A percentile compares a stretch with the other conserved stretches of the same genome.
These are phyloP conservation scores for Tulasnella sp. DNA, from an alignment of 768 basidiomycete genomes.

Conservation along the genomic window DNA sequence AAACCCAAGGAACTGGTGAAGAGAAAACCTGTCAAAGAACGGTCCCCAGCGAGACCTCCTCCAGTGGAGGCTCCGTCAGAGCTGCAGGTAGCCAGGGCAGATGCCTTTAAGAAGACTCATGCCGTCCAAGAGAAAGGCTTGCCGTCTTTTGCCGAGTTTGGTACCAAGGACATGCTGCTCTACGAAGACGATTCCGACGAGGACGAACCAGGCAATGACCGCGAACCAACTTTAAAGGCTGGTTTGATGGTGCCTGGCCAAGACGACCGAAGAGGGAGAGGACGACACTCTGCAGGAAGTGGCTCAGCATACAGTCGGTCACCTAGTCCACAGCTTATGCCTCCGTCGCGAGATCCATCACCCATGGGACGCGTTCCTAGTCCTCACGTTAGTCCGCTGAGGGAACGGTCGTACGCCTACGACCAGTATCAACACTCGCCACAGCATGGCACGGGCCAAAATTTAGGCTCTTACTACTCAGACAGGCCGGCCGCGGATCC, in stretches of 20 bases:
- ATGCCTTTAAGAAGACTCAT: constrained; percentile 2
- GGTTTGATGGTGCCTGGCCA: constrained; percentile 5
- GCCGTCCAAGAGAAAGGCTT: constrained; percentile 7
- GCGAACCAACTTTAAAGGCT: not conserved
- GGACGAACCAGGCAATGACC: not conserved
- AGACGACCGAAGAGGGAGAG: not conserved
- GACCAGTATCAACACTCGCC: not conserved
- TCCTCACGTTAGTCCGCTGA: not conserved
- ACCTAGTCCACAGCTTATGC: not conserved
- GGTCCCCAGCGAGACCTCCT: not conserved
- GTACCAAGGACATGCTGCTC: not conserved
- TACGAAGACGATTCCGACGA: not conserved
- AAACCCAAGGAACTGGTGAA: not conserved
- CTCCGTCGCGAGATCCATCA: not conserved
- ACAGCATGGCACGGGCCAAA: not conserved
- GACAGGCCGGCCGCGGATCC: not conserved
- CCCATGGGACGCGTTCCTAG: not conserved
- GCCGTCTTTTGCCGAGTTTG: constrained; percentile 16
- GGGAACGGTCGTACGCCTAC: not conserved
- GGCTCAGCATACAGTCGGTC: not conserved
- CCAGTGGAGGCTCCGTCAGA: not conserved
- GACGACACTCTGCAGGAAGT: not conserved
- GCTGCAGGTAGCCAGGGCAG: constrained; percentile 1
- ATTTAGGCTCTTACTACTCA: not conserved
- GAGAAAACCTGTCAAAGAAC: not conserved